phyloP scores from a whole-genome alignment of 2,329 filamentous ascomycete species.

The Lachnellula occidentalis region DNA sequence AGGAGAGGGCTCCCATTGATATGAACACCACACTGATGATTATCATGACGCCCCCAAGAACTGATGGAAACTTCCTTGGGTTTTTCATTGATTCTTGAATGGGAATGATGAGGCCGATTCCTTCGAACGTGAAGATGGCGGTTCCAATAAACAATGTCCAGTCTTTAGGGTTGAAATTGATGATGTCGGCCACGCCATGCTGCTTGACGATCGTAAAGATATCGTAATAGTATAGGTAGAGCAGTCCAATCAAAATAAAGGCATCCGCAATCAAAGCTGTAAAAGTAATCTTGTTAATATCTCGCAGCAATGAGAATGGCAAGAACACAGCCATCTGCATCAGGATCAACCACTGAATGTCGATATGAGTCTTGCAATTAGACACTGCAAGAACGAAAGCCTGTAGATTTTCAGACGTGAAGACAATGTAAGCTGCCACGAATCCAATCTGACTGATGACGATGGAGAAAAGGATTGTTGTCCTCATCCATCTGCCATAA shows the following conservation, averaged over 20 bases:
- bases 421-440: constrained; percentile 92
- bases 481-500: constrained; percentile 86
- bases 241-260: constrained; percentile 87
- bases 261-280: constrained; percentile 89
- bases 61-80: constrained; percentile 82
- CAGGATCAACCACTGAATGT: constrained; percentile 84
- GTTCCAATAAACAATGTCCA: constrained; percentile 99
- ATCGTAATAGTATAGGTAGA: constrained; percentile 96
- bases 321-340: constrained; percentile 95
- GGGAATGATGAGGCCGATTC: constrained; percentile 93
- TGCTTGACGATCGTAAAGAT: constrained; percentile 72
- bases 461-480: constrained; percentile 82
- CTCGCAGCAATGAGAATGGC: constrained; percentile 86
- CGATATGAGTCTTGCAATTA: constrained; percentile 77
- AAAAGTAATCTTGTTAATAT: constrained; percentile 96
- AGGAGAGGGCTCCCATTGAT: constrained; percentile 86
- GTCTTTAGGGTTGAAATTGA: constrained; percentile 80
- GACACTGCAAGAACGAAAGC: constrained; percentile 91
- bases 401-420: constrained; percentile 91
- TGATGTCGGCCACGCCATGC: constrained; percentile 75
- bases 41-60: constrained; percentile 87
- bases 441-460: constrained; percentile 95
- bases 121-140: constrained; percentile 98
- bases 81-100: constrained; percentile 97
- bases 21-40: constrained; percentile 90